These are phyloP conservation scores for Neonectria faginata DNA, from an alignment of 2,329 filamentous ascomycete genomes.

Conservation along the genomic window DNA sequence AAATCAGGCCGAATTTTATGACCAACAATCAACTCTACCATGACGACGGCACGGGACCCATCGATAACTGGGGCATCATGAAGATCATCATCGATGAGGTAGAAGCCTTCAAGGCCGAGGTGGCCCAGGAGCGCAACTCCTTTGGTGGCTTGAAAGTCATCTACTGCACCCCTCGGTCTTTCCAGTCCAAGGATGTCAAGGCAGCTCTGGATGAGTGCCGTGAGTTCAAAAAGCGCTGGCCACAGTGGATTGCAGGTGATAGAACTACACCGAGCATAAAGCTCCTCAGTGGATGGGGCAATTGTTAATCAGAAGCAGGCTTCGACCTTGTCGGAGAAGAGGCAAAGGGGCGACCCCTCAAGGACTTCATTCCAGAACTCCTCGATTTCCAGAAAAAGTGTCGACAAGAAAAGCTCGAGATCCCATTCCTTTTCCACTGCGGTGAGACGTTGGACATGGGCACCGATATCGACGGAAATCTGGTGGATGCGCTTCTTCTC, in stretches of 20 bases:
- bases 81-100: conserved; percentile 68
- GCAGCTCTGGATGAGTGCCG: conserved; percentile 71
- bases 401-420: conserved; percentile 59
- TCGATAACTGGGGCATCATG: conserved; percentile 71
- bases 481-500: conserved; percentile 75
- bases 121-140: conserved; percentile 47
- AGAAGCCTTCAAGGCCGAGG: conserved; percentile 57
- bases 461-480: conserved; percentile 72
- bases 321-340: conserved; percentile 80
- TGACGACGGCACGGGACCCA: conserved; percentile 64
- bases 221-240: conserved; percentile 67
- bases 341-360: conserved; percentile 68
- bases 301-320: conserved; percentile 53
- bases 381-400: conserved; percentile 68
- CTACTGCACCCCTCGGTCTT: conserved; percentile 76
- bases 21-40: conserved; percentile 69
- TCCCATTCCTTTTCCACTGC: conserved; percentile 82
- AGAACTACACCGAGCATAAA: conserved; percentile 1
- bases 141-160: conserved; percentile 78
- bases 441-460: conserved; percentile 79
- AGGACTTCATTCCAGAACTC: conserved; percentile 66
- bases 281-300: not conserved
- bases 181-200: conserved; percentile 60
- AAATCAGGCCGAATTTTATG: conserved; percentile 78
- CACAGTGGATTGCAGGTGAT: conserved; percentile 72